Evolutionary conservation across 352 stramenopile species (phyloP).

Genomic region (Pythium volutum): DNA sequence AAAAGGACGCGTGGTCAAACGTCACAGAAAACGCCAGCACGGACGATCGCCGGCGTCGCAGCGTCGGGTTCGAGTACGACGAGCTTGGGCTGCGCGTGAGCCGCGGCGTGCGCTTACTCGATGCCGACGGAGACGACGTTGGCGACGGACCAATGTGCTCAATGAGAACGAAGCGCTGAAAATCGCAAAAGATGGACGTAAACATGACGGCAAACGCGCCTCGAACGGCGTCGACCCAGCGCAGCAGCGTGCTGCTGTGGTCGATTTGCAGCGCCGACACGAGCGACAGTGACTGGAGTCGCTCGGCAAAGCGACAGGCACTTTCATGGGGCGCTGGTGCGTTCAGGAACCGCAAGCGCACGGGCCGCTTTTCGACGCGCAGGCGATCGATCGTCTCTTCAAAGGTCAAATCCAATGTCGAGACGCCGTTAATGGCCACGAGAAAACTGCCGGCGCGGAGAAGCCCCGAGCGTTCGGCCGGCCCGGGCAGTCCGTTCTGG

Average conservation of each 20-base stretch:
- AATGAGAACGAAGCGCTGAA: slow-evolving; percentile 44
- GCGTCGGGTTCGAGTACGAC: slow-evolving; percentile 3
- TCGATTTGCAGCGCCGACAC: slow-evolving; percentile 47
- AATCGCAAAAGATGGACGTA: slow-evolving; percentile 59
- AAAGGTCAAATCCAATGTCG: slow-evolving; percentile 59
- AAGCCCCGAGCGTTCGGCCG: slow-evolving; percentile 52
- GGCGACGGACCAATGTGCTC: slow-evolving; percentile 24
- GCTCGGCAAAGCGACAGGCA: slow-evolving; percentile 56
- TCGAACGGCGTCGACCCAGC: slow-evolving; percentile 63
- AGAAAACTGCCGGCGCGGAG: slow-evolving; percentile 60
- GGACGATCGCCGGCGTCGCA: slow-evolving; percentile 38
- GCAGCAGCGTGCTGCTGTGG: slow-evolving; percentile 36
- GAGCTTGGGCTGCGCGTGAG: slow-evolving; percentile 8
- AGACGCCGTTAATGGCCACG: slow-evolving; percentile 66
- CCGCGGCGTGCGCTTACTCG: not conserved
- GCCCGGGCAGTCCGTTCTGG: slow-evolving; percentile 50
- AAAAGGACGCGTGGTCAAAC: slow-evolving; percentile 52
- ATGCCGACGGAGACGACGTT: slow-evolving; percentile 1
- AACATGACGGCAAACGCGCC: slow-evolving; percentile 64
- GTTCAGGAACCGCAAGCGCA: slow-evolving; percentile 64
- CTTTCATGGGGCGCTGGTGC: slow-evolving; percentile 46
- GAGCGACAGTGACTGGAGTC: slow-evolving; percentile 48
- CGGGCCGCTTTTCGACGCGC: slow-evolving; percentile 39
- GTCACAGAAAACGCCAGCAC: slow-evolving; percentile 46
- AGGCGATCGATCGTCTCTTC: slow-evolving; percentile 62